These are phyloP conservation scores for Cryptosporidium felis DNA, from an alignment of 169 alveolate species.

Conservation along the genomic window DNA sequence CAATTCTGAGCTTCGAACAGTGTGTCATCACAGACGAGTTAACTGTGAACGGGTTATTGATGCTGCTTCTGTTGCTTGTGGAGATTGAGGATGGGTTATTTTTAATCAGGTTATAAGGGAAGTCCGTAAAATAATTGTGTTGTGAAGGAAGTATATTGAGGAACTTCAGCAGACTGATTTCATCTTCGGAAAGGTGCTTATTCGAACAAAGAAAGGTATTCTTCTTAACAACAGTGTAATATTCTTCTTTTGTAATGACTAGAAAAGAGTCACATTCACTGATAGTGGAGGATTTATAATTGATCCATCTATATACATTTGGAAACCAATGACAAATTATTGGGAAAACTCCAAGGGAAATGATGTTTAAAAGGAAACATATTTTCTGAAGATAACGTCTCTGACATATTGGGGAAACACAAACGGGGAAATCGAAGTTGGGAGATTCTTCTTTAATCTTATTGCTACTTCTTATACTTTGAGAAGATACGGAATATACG, in stretches of 20 bases:
- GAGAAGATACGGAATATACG: slow-evolving; percentile 8
- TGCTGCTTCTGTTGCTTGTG: not conserved
- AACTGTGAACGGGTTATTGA: not conserved
- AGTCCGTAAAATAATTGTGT: too few relatives aligned
- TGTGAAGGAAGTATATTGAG: slow-evolving; percentile 42
- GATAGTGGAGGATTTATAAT: slow-evolving; percentile 50
- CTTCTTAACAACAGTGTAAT: slow-evolving; percentile 16
- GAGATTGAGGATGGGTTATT: not conserved
- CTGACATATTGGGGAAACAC: slow-evolving; percentile 10
- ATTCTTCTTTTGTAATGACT: slow-evolving; percentile 26
- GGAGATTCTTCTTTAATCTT: not conserved
- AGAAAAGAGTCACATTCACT: slow-evolving; percentile 37
- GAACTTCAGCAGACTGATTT: slow-evolving; percentile 1
- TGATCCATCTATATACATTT: slow-evolving; percentile 21
- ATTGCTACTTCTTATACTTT: not conserved
- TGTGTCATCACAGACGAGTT: too few relatives aligned
- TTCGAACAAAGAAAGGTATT: not conserved
- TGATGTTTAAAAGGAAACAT: not conserved
- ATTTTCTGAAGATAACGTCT: slow-evolving; percentile 9
- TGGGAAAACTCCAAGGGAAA: slow-evolving; percentile 35
- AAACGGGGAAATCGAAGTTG: slow-evolving; percentile 29
- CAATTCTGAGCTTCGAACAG: not conserved
- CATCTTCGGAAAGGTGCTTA: not conserved
- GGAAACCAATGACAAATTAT: slow-evolving; percentile 62
- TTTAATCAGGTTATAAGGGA: not conserved